Evolutionary conservation across 306 rosid genomes (phyloP).

Genomic region (Myrica gale): DNA sequence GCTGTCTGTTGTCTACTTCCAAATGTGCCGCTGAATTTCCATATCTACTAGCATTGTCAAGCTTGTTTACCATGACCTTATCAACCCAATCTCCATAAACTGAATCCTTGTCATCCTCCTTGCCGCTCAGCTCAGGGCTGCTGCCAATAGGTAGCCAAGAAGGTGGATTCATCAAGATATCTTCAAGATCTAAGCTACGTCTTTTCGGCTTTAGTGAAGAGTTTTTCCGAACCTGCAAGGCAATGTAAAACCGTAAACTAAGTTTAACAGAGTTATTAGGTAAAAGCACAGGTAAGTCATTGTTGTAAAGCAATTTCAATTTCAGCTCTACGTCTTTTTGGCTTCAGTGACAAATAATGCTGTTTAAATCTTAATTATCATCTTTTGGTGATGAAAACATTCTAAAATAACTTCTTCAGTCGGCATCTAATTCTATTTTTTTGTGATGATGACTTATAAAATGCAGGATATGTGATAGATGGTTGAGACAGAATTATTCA

Average conservation of each 20-base stretch:
- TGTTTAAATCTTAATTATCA: background rate
- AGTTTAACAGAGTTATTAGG: background rate
- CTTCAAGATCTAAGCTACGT: slow-evolving; percentile 71
- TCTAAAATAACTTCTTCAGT: no score
- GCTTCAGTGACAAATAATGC: background rate
- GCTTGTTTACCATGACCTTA: slow-evolving; percentile 51
- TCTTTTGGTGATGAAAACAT: background rate
- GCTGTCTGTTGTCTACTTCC: slow-evolving; percentile 52
- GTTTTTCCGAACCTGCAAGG: slow-evolving; percentile 40
- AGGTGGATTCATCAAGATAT: slow-evolving; percentile 43
- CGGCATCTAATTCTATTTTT: no score
- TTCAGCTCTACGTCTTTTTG: background rate
- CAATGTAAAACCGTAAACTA: background rate
- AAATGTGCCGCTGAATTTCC: slow-evolving; percentile 55
- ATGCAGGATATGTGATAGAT: no score
- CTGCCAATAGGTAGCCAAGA: slow-evolving; percentile 45
- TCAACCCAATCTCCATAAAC: slow-evolving; percentile 61
- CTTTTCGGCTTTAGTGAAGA: slow-evolving; percentile 46
- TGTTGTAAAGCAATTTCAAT: background rate
- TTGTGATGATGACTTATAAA: no score
- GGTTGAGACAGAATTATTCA: no score
- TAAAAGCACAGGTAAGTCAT: background rate
- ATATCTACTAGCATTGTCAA: slow-evolving; percentile 47
- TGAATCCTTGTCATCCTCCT: slow-evolving; percentile 63
- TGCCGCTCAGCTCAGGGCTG: slow-evolving; percentile 25